Percentiles rank a stretch among this genome's conserved stretches.
phyloP scores from a whole-genome alignment of 345 rosid genomes.

The Linum trigynum region DNA sequence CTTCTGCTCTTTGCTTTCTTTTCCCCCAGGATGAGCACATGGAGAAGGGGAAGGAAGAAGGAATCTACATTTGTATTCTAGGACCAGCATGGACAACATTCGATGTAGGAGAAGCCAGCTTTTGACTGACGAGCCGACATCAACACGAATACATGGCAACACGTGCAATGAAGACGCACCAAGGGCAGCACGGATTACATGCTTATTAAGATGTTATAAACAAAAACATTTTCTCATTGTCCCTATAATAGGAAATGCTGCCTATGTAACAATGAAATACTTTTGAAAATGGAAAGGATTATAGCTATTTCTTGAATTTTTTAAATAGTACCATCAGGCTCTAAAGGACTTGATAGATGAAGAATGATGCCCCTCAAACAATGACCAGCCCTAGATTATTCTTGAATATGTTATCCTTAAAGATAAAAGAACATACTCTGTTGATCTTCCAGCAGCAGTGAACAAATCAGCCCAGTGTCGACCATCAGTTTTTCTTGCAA shows the following conservation, averaged over 20 bases:
- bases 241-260: too few relatives aligned
- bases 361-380: background rate
- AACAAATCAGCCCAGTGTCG: conserved; percentile 98
- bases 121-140: background rate
- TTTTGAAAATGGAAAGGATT: background rate
- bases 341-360: background rate
- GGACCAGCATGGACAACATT: background rate
- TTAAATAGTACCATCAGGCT: background rate
- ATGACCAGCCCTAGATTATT: background rate
- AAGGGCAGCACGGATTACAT: background rate
- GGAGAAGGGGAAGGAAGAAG: background rate
- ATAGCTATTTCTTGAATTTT: background rate
- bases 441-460: conserved; percentile 94
- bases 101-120: background rate
- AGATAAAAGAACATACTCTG: conserved; percentile 52
- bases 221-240: too few relatives aligned
- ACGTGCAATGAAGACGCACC: background rate
- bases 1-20: background rate
- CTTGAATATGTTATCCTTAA: background rate
- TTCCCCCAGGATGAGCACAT: background rate
- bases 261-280: too few relatives aligned
- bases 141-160: background rate
- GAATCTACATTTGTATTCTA: background rate
- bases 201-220: background rate
- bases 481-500: conserved; percentile 97